Conservation (phyloP, 1,284 basidiomycete genomes). For the Vanrija pseudolonga region DNA sequence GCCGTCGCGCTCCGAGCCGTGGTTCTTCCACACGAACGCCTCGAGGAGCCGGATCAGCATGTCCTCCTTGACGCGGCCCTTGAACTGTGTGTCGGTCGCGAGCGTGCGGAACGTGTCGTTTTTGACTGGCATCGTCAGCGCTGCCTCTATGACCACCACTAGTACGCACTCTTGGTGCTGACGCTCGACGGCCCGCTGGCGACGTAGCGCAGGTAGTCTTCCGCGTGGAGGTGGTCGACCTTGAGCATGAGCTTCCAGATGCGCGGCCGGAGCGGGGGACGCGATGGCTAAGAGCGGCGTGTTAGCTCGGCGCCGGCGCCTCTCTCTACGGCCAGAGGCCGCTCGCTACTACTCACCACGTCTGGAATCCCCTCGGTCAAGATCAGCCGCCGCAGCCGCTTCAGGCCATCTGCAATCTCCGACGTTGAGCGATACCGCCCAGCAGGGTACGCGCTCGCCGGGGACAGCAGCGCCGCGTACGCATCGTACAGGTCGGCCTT, state of each 20-base stretch:
- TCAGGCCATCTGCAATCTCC: slow-evolving; percentile 72
- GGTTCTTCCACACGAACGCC: slow-evolving; percentile 93
- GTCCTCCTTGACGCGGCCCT: slow-evolving; percentile 88
- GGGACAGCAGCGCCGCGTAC: slow-evolving; percentile 28
- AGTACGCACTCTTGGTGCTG: slow-evolving; percentile 79
- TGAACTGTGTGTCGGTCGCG: slow-evolving; percentile 91
- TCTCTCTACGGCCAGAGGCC: not conserved
- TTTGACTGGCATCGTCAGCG: slow-evolving; percentile 45
- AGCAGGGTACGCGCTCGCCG: slow-evolving; percentile 31
- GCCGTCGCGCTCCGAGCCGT: slow-evolving; percentile 51
- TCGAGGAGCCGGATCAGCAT: slow-evolving; percentile 94
- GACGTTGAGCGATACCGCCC: slow-evolving; percentile 58
- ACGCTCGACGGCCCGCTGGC: slow-evolving; percentile 78
- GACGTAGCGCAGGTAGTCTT: slow-evolving; percentile 76
- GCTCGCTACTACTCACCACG: slow-evolving; percentile 20
- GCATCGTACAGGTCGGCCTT: slow-evolving; percentile 23
- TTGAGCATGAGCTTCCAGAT: slow-evolving; percentile 90
- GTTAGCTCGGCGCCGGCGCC: too few relatives aligned
- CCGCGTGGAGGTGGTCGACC: slow-evolving; percentile 69
- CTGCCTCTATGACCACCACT: slow-evolving; percentile 42
- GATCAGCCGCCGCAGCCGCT: slow-evolving; percentile 71
- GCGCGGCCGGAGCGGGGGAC: slow-evolving; percentile 40
- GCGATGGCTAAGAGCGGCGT: slow-evolving; percentile 51
- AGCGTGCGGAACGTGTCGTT: slow-evolving; percentile 70
- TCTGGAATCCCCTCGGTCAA: slow-evolving; percentile 80